Conservation (phyloP, 2,329 filamentous ascomycete species). For the Sporothrix mexicana region DNA sequence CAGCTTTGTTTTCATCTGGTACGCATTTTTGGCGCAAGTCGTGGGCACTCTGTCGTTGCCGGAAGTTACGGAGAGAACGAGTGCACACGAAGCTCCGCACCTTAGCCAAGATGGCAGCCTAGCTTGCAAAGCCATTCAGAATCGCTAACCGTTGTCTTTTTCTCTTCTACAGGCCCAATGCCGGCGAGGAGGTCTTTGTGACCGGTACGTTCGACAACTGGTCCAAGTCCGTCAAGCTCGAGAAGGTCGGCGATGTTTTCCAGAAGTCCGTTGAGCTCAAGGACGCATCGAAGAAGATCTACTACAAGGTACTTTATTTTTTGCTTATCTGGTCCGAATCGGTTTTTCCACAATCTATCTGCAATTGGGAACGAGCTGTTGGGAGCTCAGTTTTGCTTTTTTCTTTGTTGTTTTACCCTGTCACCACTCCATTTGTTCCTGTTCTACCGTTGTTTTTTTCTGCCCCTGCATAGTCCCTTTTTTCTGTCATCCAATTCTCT, state of each 20-base stretch:
- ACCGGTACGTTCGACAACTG: conserved; percentile 96
- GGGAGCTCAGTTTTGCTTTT: background rate
- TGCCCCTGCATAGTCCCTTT: no score
- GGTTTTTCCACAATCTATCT: background rate
- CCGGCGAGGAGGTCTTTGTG: conserved; percentile 86
- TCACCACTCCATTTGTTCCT: no score
- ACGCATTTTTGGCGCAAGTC: conserved; percentile 34
- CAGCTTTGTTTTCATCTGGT: conserved; percentile 75
- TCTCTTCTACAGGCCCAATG: conserved; percentile 69
- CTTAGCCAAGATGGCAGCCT: background rate
- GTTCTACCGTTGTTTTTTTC: no score
- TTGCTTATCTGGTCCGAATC: background rate
- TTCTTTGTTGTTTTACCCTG: background rate
- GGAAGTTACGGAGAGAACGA: background rate
- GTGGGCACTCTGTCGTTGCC: background rate
- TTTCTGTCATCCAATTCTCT: no score
- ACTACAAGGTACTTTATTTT: conserved; percentile 79
- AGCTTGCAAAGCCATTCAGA: background rate
- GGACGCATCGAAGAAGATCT: conserved; percentile 71
- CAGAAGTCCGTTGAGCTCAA: conserved; percentile 80
- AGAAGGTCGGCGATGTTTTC: conserved; percentile 75
- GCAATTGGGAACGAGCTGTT: background rate
- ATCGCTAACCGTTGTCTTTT: background rate
- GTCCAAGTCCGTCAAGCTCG: conserved; percentile 83
- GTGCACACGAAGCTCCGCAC: background rate